These are phyloP conservation scores for Mortierella sp. DNA, from an alignment of 371 early-diverging fungal species.

Conservation along the genomic window DNA sequence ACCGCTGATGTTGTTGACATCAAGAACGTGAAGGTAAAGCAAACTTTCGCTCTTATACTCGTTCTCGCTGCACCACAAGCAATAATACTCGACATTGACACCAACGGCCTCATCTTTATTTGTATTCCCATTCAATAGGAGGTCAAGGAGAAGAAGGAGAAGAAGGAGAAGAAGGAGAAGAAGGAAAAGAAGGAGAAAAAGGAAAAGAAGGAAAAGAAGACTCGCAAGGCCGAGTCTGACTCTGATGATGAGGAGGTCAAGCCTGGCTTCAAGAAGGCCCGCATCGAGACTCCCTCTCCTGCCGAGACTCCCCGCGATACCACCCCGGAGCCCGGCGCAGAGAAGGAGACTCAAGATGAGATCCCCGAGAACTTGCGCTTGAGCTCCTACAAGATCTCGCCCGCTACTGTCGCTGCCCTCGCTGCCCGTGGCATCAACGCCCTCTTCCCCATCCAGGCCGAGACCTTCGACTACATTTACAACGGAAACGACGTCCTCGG, in stretches of 20 bases:
- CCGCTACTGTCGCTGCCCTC: conserved; percentile 34
- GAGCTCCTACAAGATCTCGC: conserved; percentile 71
- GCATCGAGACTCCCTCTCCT: conserved; percentile 28
- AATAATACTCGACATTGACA: background rate
- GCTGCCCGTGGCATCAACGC: conserved; percentile 76
- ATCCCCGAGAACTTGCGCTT: conserved; percentile 79
- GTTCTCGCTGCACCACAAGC: background rate
- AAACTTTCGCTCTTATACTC: background rate
- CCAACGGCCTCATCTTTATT: background rate
- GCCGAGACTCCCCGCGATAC: conserved; percentile 38
- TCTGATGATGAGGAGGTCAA: conserved; percentile 45
- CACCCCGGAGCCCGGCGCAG: conserved; percentile 60
- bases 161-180: conserved; percentile 61
- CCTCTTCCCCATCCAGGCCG: conserved; percentile 95
- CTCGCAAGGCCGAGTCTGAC: conserved; percentile 41
- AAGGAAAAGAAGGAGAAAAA: conserved; percentile 54
- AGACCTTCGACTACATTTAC: conserved; percentile 84
- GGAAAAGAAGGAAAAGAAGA: conserved; percentile 57
- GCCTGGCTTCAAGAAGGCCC: conserved; percentile 49
- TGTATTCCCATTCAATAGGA: conserved; percentile 17
- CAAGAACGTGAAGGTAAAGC: conserved; percentile 24
- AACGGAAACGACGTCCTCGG: conserved; percentile 94
- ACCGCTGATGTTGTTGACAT: conserved; percentile 24
- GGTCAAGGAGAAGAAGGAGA: conserved; percentile 52
- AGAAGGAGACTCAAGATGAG: conserved; percentile 61